phyloP scores from a whole-genome alignment of 495 filamentous ascomycete genomes.

The Penicillium macrosclerotiorum region DNA sequence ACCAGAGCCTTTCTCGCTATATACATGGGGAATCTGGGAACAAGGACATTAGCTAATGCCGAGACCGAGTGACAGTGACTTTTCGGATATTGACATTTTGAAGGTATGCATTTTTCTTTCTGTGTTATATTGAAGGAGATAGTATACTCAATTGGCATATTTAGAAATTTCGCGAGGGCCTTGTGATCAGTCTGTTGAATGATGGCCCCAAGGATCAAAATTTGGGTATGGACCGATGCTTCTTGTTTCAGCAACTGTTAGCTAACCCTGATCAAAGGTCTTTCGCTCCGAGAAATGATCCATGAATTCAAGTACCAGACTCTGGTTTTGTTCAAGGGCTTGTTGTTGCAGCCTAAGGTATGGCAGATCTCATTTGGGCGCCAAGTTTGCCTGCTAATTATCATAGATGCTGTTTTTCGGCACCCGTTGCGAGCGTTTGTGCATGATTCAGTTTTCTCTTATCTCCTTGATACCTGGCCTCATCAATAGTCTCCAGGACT shows the following conservation, averaged over 20 bases:
- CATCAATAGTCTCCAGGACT: slow-evolving; percentile 82
- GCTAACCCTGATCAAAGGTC: slow-evolving; percentile 43
- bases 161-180: slow-evolving; percentile 86
- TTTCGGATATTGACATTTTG: slow-evolving; percentile 70
- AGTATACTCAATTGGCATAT: slow-evolving; percentile 20
- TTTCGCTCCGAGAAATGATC: slow-evolving; percentile 88
- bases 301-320: slow-evolving; percentile 93
- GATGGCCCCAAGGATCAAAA: slow-evolving; percentile 80
- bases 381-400: slow-evolving; percentile 5
- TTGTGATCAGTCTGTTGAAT: slow-evolving; percentile 63
- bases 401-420: slow-evolving; percentile 97
- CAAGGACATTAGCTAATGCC: slow-evolving; percentile 15
- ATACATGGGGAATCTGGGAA: neutral
- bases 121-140: too few relatives aligned
- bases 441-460: slow-evolving; percentile 97
- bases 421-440: slow-evolving; percentile 86
- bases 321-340: slow-evolving; percentile 88
- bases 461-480: slow-evolving; percentile 92
- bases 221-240: slow-evolving; percentile 55
- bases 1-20: too few relatives aligned
- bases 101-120: slow-evolving; percentile 54
- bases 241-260: neutral
- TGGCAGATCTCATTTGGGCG: neutral
- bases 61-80: slow-evolving; percentile 50
- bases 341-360: slow-evolving; percentile 93